Conservation (phyloP, 345 rosid genomes). For the Euphorbia tirucalli region DNA sequence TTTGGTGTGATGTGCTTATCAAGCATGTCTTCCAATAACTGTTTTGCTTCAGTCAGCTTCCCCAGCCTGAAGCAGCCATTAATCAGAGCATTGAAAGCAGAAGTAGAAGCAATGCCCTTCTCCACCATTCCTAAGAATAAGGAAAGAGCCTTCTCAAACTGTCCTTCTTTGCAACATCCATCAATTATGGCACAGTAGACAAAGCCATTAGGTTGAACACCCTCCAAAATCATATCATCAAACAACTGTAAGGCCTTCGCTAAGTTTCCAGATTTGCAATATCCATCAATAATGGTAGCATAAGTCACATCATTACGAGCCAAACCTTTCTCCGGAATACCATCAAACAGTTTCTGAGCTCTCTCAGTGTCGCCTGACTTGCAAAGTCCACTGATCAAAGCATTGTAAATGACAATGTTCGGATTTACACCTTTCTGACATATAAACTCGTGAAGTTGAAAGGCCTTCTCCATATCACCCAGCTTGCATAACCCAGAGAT, state of each 20-base stretch:
- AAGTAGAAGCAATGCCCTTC: constrained; percentile 46
- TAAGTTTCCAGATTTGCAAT: constrained; percentile 65
- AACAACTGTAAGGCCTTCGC: constrained; percentile 53
- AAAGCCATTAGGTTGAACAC: constrained; percentile 59
- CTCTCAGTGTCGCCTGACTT: constrained; percentile 50
- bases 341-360: constrained; percentile 59
- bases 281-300: constrained; percentile 65
- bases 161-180: constrained; percentile 70
- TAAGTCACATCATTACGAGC: constrained; percentile 54
- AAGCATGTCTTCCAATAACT: constrained; percentile 44
- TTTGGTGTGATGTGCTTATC: constrained; percentile 45
- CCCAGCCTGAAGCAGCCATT: constrained; percentile 60
- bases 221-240: constrained; percentile 56
- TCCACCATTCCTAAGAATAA: constrained; percentile 47
- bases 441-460: constrained; percentile 49
- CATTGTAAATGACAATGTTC: constrained; percentile 57
- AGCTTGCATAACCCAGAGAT: constrained; percentile 59
- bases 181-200: constrained; percentile 55
- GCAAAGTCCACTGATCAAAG: constrained; percentile 64
- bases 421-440: constrained; percentile 50
- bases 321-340: constrained; percentile 54
- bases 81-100: constrained; percentile 61
- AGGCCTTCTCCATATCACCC: constrained; percentile 47
- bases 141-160: constrained; percentile 51
- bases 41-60: constrained; percentile 33